Conservation (phyloP, 148 eudicot species). For the Fagopyrum homotropicum region DNA sequence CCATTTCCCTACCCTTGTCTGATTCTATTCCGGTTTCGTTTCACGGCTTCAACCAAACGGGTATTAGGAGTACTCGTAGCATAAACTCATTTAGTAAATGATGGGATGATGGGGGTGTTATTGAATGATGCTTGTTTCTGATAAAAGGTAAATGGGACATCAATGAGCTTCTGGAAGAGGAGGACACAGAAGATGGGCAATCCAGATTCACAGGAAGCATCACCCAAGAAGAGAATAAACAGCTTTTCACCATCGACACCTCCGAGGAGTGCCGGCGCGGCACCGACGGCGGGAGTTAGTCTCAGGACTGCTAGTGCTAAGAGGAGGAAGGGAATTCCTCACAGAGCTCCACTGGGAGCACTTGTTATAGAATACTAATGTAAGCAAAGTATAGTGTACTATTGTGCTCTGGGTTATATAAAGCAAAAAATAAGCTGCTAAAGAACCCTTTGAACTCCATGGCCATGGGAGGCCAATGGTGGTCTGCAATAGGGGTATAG, state of each 20-base stretch:
- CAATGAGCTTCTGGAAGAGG: constrained; percentile 14
- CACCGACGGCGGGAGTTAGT: background rate
- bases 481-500: background rate
- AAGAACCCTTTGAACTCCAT: background rate
- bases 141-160: constrained; percentile 12
- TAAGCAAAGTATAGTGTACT: background rate
- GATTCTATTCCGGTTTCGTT: too few species aligned
- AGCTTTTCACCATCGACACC: constrained; percentile 15
- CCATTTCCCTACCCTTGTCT: too few species aligned
- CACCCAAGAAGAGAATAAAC: constrained; percentile 2
- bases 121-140: background rate
- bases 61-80: too few species aligned
- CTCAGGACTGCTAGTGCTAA: constrained; percentile 10
- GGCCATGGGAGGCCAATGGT: background rate
- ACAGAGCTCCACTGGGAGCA: constrained; percentile 16
- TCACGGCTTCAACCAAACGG: too few species aligned
- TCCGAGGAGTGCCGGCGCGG: constrained; percentile 7
- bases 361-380: constrained; percentile 12
- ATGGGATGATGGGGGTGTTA: too few species aligned
- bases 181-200: background rate
- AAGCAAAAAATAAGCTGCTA: background rate
- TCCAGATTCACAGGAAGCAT: constrained; percentile 5
- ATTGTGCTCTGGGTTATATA: too few species aligned
- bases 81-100: too few species aligned
- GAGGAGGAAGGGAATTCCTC: constrained; percentile 17